Evolutionary conservation across 2,329 filamentous ascomycete species (phyloP), one percentile per base, ranked within the genome.

Genomic region (Calonectria honghensis): DNA sequence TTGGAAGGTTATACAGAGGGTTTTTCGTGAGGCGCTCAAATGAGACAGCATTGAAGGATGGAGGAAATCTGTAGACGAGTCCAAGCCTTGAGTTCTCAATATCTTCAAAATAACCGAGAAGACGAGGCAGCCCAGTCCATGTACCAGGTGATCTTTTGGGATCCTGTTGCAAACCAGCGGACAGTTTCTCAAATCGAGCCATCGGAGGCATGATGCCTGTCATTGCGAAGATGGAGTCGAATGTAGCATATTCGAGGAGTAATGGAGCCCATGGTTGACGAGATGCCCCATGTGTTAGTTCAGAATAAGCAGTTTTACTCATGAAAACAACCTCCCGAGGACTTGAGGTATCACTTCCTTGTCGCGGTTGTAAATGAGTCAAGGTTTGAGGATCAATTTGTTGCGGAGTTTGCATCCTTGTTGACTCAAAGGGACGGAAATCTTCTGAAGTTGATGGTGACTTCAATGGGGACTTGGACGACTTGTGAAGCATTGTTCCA

Each of bases 101-200:
- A 79, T 96, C 94, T 81, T 96, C 94, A 79, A 95, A 95, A 80
- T 95, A 96, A 3, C 91, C 92, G 16, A 93, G 84, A 57, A 94
- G 85, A 29, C 90, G 88, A 20, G 92, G 90, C 13, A 93, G 80
- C 76, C 94, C 88, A 81, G 90, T 92, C 88, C 89, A 94, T 2
- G 92, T 89, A 31, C 85, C 88, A 7, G 85, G 88, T 1, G 88
- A 87, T 27, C 88, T 86, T 57, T 89, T 89, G 0, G 89, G 86
- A 69, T 90, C 88, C 29, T 88, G 87, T 79, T 89, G 91, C 16
- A 93, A 85, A 0, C 89, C 91, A 6, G 90, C 86, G 18, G 90
- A 92, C 18, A 93, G 85, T 80, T 90, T 92, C 82, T 93, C 92
- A 75, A 93, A 93, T 7, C 90, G 88, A n/a, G 88, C 86, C 90